Percentiles rank a stretch among this genome's conserved stretches.
These are phyloP conservation scores for Solanum hybrid DNA, from an alignment of 305 asterid species.

Conservation along the genomic window DNA sequence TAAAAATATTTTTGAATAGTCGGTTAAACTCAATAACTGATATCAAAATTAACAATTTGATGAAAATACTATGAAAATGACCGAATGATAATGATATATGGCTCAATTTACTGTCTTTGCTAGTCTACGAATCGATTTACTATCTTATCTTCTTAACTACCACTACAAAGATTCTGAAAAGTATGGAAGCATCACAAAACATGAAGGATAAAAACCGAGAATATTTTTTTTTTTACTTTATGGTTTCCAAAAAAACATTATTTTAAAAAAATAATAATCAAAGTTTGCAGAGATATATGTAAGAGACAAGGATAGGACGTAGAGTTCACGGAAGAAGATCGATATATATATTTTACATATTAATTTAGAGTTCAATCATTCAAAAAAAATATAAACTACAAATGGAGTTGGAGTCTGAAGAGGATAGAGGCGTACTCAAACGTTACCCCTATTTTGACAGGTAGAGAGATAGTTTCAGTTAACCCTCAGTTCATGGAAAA, in stretches of 20 bases:
- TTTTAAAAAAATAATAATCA: not conserved
- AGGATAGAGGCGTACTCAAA: not conserved
- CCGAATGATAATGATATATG: not conserved
- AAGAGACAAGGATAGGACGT: not conserved
- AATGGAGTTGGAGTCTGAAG: too few relatives aligned
- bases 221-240: not conserved
- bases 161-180: not conserved
- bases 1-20: too few relatives aligned
- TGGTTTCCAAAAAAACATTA: not conserved
- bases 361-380: too few relatives aligned
- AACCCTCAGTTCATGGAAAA: not conserved
- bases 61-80: too few relatives aligned
- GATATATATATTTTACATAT: too few relatives aligned
- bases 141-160: not conserved
- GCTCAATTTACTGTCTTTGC: not conserved
- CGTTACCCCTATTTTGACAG: not conserved
- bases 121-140: not conserved
- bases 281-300: not conserved
- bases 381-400: not conserved
- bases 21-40: too few relatives aligned
- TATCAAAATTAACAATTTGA: too few relatives aligned
- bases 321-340: not conserved
- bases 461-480: not conserved
- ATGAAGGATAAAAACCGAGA: slow-evolving; percentile 2
- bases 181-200: not conserved